A percentile compares a stretch with the other conserved stretches of the same genome.
Conservation (phyloP, 495 filamentous ascomycete species). For the Xylaria curta region DNA sequence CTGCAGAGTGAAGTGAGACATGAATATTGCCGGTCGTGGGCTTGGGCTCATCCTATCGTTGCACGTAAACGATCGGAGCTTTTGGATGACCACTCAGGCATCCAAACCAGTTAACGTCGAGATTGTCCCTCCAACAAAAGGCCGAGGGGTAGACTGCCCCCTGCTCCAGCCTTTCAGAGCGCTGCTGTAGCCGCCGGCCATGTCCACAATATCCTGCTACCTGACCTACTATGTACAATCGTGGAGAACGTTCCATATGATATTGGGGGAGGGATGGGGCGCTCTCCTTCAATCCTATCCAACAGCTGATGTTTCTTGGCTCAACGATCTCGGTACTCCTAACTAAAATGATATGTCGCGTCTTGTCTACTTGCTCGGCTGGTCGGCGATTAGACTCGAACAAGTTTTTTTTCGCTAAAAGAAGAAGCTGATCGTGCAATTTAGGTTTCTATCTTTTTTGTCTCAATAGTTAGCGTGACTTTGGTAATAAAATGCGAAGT, state of each 20-base stretch:
- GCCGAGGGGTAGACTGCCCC: slow-evolving; percentile 42
- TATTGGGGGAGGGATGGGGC: slow-evolving; percentile 23
- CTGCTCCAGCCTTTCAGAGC: slow-evolving; percentile 49
- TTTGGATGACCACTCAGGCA: slow-evolving; percentile 39
- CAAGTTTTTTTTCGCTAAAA: slow-evolving; percentile 21
- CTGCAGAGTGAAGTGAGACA: slow-evolving; percentile 32
- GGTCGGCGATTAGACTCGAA: slow-evolving; percentile 25
- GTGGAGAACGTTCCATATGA: slow-evolving; percentile 29
- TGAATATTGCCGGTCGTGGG: slow-evolving; percentile 41
- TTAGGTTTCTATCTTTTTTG: slow-evolving; percentile 4
- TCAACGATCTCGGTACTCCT: slow-evolving; percentile 30
- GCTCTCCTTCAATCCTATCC: slow-evolving; percentile 24
- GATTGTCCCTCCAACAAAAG: slow-evolving; percentile 44
- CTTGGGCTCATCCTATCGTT: slow-evolving; percentile 38
- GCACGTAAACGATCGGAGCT: slow-evolving; percentile 46
- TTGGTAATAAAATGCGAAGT: slow-evolving; percentile 29
- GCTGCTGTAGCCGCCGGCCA: slow-evolving; percentile 51
- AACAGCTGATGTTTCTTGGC: slow-evolving; percentile 24
- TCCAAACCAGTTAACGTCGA: slow-evolving; percentile 34
- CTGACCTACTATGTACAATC: slow-evolving; percentile 18
- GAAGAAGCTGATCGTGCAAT: slow-evolving; percentile 26
- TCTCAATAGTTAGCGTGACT: slow-evolving; percentile 26
- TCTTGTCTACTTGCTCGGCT: slow-evolving; percentile 18
- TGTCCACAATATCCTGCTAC: slow-evolving; percentile 24
- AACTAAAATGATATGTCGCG: slow-evolving; percentile 23